phyloP scores from a whole-genome alignment of 352 stramenopile genomes.

The Phytophthora nicotianae region DNA sequence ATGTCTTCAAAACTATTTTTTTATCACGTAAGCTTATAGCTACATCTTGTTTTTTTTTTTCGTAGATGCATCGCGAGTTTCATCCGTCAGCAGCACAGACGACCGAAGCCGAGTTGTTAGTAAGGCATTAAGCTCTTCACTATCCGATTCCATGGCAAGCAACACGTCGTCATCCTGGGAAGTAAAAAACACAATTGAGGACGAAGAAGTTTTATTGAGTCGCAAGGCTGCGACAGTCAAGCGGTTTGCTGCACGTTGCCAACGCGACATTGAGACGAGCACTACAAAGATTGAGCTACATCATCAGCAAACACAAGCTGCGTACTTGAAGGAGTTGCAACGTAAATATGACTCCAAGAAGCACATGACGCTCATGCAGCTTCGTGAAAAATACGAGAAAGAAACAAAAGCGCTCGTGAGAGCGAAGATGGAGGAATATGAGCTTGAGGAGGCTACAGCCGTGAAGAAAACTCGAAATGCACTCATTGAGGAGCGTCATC shows the following conservation, averaged over 20 bases:
- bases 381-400: conserved; percentile 57
- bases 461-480: conserved; percentile 30
- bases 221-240: conserved; percentile 44
- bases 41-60: neutral
- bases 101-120: conserved; percentile 10
- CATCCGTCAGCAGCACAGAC: conserved; percentile 24
- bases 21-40: neutral
- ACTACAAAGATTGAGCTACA: conserved; percentile 36
- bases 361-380: conserved; percentile 47
- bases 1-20: neutral
- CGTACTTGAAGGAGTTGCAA: conserved; percentile 58
- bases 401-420: conserved; percentile 56
- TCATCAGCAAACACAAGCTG: conserved; percentile 35
- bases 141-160: conserved; percentile 26
- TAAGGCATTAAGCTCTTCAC: conserved; percentile 7
- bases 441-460: conserved; percentile 44
- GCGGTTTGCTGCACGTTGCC: conserved; percentile 35
- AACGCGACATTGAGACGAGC: conserved; percentile 47
- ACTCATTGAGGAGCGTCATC: conserved; percentile 44
- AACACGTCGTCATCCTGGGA: conserved; percentile 12
- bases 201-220: conserved; percentile 37
- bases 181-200: conserved; percentile 11
- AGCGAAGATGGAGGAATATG: conserved; percentile 49
- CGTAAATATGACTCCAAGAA: conserved; percentile 74
- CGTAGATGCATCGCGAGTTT: conserved; percentile 25